Conservation (phyloP, 192 early-diverging fungal species). For the Coemansia sp. region DNA sequence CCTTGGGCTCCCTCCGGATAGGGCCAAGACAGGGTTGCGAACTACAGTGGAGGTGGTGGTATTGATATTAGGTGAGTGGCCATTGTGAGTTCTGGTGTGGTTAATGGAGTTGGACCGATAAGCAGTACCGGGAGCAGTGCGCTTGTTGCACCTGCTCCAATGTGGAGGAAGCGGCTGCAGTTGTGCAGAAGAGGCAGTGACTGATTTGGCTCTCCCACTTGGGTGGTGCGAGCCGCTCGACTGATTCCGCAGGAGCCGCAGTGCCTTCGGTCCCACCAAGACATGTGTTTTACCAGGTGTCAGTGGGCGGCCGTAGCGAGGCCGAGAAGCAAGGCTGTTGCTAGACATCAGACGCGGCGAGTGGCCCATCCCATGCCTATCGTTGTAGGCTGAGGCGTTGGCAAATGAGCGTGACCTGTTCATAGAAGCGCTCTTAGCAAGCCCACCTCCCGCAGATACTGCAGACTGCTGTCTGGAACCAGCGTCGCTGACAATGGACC, state of each 20-base stretch:
- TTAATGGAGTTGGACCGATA: background rate
- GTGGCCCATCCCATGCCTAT: background rate
- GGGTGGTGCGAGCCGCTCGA: background rate
- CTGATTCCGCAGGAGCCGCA: background rate
- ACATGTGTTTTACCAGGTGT: background rate
- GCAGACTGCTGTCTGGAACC: background rate
- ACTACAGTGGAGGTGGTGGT: slow-evolving; percentile 22
- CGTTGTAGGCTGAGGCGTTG: background rate
- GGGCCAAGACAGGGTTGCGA: slow-evolving; percentile 11
- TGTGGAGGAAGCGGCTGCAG: slow-evolving; percentile 18
- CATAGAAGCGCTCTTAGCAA: background rate
- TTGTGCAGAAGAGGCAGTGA: background rate
- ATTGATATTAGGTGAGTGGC: background rate
- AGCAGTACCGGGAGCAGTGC: background rate
- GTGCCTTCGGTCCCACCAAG: background rate
- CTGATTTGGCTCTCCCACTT: background rate
- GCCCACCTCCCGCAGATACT: background rate
- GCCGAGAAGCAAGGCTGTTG: background rate
- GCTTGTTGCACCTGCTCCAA: slow-evolving; percentile 20
- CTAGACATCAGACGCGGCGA: background rate
- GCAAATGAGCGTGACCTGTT: background rate
- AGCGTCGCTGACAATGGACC: background rate
- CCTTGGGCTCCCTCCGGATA: background rate
- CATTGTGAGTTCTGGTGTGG: slow-evolving; percentile 3
- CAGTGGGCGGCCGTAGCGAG: background rate